Conservation (phyloP, 331 rosid genomes). For the Stylosanthes scabra region DNA sequence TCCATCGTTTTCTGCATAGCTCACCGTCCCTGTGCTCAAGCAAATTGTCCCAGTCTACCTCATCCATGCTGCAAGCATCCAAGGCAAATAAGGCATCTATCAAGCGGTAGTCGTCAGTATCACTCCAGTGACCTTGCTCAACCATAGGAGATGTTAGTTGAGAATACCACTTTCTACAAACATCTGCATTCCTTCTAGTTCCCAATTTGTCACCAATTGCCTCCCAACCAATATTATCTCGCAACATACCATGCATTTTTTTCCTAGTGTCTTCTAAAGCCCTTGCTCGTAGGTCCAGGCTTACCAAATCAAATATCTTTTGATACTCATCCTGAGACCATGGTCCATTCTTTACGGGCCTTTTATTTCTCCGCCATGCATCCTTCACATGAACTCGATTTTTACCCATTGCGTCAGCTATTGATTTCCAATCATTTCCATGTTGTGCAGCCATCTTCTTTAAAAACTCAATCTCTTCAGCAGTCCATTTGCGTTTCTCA, state of each 20-base stretch:
- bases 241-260: conserved; percentile 72
- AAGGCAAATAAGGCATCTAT: conserved; percentile 55
- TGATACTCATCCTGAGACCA: conserved; percentile 84
- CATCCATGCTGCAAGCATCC: conserved; percentile 72
- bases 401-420: conserved; percentile 66
- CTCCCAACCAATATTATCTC: conserved; percentile 84
- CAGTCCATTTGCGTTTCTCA: conserved; percentile 54
- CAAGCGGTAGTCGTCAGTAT: conserved; percentile 74
- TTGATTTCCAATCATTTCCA: conserved; percentile 64
- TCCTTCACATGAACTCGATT: conserved; percentile 70
- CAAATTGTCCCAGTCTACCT: conserved; percentile 86
- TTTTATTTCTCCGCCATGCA: conserved; percentile 66
- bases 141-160: conserved; percentile 73
- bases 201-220: conserved; percentile 62
- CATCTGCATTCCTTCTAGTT: conserved; percentile 47
- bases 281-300: conserved; percentile 62
- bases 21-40: conserved; percentile 75
- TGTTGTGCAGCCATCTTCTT: conserved; percentile 39
- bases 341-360: conserved; percentile 44
- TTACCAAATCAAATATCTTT: conserved; percentile 72
- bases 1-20: conserved; percentile 74
- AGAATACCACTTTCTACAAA: conserved; percentile 76
- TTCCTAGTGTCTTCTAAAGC: conserved; percentile 52
- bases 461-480: conserved; percentile 57
- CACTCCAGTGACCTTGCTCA: conserved; percentile 61